Evolutionary conservation across 192 early-diverging fungal genomes (phyloP).

Genomic region (Backusella psychrophila): DNA sequence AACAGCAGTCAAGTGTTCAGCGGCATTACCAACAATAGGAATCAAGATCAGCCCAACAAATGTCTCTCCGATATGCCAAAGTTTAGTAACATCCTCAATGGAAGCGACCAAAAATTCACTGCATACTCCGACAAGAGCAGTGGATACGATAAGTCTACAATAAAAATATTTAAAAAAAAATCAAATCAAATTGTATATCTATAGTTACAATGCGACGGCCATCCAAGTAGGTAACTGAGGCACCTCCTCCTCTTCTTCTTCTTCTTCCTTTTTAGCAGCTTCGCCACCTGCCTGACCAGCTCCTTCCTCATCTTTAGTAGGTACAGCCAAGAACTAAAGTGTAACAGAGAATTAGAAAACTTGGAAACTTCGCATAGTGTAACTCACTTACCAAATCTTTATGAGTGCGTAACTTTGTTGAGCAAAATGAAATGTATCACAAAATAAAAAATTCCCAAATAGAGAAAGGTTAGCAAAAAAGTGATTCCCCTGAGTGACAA

Average conservation of each 20-base stretch:
- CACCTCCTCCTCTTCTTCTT: conserved; percentile 63
- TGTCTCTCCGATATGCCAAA: conserved; percentile 67
- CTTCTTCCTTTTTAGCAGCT: not conserved
- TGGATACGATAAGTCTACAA: conserved; percentile 39
- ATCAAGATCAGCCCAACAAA: conserved; percentile 92
- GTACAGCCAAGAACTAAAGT: not conserved
- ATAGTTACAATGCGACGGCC: conserved; percentile 25
- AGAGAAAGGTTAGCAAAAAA: not conserved
- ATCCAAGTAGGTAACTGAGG: conserved; percentile 50
- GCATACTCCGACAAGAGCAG: conserved; percentile 71
- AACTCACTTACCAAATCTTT: conserved; percentile 46
- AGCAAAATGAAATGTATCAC: not conserved
- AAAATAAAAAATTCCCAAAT: not conserved
- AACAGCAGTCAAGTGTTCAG: conserved; percentile 83
- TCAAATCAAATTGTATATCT: not conserved
- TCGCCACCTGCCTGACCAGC: not conserved
- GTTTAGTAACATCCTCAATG: conserved; percentile 71
- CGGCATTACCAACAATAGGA: conserved; percentile 88
- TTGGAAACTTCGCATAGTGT: not conserved
- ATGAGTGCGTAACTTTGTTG: conserved; percentile 73
- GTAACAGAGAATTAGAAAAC: not conserved
- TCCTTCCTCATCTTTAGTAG: not conserved
- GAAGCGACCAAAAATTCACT: conserved; percentile 85
- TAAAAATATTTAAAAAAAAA: conserved; percentile 40
- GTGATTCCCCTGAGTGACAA: not conserved